Conservation (phyloP, 2,329 filamentous ascomycete genomes). For the Trichocomaceae sp. region DNA sequence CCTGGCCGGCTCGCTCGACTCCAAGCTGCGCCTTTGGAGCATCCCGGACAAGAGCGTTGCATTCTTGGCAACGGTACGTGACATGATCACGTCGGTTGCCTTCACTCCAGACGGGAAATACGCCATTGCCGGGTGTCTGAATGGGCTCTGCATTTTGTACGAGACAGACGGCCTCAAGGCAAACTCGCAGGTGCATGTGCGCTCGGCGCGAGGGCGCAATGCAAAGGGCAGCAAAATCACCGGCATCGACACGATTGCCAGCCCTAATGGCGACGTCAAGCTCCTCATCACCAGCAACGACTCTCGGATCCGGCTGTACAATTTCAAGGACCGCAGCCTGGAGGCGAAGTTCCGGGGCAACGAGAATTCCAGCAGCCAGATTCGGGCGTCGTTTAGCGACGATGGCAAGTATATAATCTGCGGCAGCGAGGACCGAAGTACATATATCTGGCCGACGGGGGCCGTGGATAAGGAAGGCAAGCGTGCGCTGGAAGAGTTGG, state of each 20-base stretch:
- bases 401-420: conserved; percentile 81
- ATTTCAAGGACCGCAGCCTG: conserved; percentile 72
- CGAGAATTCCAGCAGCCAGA: conserved; percentile 83
- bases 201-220: conserved; percentile 85
- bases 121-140: conserved; percentile 80
- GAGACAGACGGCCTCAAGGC: conserved; percentile 85
- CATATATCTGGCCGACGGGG: conserved; percentile 81
- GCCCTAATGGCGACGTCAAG: conserved; percentile 63
- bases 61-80: conserved; percentile 67
- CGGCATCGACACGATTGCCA: conserved; percentile 69
- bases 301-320: conserved; percentile 84
- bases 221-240: conserved; percentile 97
- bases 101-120: conserved; percentile 90
- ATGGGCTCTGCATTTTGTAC: conserved; percentile 81
- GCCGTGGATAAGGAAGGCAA: conserved; percentile 65
- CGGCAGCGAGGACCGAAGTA: conserved; percentile 83
- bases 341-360: conserved; percentile 89
- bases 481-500: conserved; percentile 77
- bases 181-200: conserved; percentile 82
- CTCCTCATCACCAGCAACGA: conserved; percentile 92
- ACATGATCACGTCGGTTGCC: conserved; percentile 88
- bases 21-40: conserved; percentile 84
- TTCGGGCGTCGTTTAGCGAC: conserved; percentile 81
- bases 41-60: conserved; percentile 95
- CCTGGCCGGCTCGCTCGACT: conserved; percentile 84